phyloP scores from a whole-genome alignment of 176 grass and related monocot species.

The Oryza brachyantha region DNA sequence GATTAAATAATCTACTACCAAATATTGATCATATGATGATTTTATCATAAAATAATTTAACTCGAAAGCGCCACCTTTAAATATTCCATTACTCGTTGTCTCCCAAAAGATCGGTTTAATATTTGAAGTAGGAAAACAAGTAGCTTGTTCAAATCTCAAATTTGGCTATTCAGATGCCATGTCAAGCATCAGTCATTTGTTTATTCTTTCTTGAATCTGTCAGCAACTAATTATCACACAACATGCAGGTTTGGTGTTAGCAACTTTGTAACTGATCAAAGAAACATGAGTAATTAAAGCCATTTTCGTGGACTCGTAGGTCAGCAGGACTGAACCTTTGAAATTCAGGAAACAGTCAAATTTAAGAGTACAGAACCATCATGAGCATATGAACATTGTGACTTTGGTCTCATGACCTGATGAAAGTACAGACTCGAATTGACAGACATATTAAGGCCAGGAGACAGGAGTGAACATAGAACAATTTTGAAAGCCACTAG shows the following conservation, averaged over 20 bases:
- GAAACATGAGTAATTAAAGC: neutral
- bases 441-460: neutral
- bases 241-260: neutral
- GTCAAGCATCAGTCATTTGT: neutral
- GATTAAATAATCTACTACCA: no score
- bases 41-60: neutral
- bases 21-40: neutral
- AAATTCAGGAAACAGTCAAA: neutral
- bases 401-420: neutral
- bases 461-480: neutral
- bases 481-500: neutral
- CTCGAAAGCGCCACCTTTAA: neutral
- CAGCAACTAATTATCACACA: neutral
- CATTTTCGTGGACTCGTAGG: neutral
- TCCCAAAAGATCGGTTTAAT: neutral
- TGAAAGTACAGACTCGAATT: neutral
- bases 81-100: neutral
- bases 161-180: neutral
- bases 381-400: neutral
- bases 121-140: neutral
- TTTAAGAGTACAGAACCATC: neutral
- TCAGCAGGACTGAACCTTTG: neutral
- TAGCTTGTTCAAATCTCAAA: neutral
- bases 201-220: constrained; percentile 1
- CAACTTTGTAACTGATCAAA: neutral